phyloP scores from a whole-genome alignment of 306 rosid species.

The Luffa aegyptiaca region DNA sequence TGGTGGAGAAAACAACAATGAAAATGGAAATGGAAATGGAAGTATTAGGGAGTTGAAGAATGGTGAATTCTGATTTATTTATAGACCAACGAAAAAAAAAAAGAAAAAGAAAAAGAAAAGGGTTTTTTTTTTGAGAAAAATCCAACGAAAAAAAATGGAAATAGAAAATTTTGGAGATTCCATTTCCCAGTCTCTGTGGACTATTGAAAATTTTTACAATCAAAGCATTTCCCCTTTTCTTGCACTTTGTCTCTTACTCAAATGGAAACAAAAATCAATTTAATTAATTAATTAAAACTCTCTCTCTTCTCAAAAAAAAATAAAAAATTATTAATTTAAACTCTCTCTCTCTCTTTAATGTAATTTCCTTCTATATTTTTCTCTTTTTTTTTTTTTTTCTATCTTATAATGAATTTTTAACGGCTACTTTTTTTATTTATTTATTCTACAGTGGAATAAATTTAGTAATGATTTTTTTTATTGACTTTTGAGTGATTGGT shows the following conservation, averaged over 20 bases:
- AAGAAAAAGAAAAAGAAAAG: background rate
- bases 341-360: background rate
- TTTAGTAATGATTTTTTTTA: background rate
- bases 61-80: background rate
- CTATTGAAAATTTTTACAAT: background rate
- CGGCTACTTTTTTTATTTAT: background rate
- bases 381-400: background rate
- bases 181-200: background rate
- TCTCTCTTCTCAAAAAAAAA: background rate
- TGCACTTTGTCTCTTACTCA: background rate
- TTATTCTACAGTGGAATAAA: background rate
- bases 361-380: background rate
- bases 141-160: background rate
- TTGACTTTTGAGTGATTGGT: background rate
- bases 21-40: background rate
- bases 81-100: background rate
- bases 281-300: background rate
- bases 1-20: background rate
- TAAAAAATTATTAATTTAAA: background rate
- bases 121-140: background rate
- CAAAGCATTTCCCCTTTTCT: background rate
- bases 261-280: background rate
- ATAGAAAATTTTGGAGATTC: slow-evolving; percentile 2
- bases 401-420: background rate
- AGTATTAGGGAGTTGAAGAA: slow-evolving; percentile 12